These are phyloP conservation scores for Phytophthora ramorum DNA, from an alignment of 352 stramenopile genomes.

Conservation along the genomic window DNA sequence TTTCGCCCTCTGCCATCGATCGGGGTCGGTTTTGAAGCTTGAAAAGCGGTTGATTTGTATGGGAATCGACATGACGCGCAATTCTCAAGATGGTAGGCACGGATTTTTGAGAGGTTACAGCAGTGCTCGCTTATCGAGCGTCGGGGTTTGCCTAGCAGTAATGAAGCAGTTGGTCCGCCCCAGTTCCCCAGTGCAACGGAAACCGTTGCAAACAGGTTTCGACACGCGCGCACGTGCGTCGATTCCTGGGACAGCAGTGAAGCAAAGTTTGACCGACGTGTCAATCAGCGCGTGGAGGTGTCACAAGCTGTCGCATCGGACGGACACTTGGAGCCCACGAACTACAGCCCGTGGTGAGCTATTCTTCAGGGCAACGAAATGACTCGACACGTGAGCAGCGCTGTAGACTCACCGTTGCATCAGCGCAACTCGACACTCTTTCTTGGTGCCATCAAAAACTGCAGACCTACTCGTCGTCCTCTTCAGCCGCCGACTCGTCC, in stretches of 20 bases:
- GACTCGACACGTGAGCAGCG: not conserved
- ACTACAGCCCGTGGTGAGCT: no score
- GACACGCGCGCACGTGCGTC: slow-evolving; percentile 11
- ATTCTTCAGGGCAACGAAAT: not conserved
- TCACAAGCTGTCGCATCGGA: not conserved
- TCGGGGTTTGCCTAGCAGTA: not conserved
- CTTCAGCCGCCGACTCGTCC: slow-evolving; percentile 23
- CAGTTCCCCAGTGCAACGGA: no score
- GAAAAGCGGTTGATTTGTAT: slow-evolving; percentile 10
- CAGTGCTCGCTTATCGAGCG: no score
- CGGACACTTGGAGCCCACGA: not conserved
- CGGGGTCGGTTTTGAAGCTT: not conserved
- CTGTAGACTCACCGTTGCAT: not conserved
- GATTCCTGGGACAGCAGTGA: not conserved
- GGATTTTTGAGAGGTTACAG: not conserved
- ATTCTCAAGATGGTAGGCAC: no score
- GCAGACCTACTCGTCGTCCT: slow-evolving; percentile 21
- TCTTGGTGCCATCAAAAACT: not conserved
- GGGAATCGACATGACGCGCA: slow-evolving; percentile 5
- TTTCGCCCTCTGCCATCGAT: slow-evolving; percentile 27
- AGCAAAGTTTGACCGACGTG: not conserved
- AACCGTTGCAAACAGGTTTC: slow-evolving; percentile 8
- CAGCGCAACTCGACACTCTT: not conserved
- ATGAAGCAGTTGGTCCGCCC: not conserved
- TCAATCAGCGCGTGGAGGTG: not conserved